Evolutionary conservation across 352 stramenopile genomes (phyloP).

Genomic region (Phytophthora pinifolia): DNA sequence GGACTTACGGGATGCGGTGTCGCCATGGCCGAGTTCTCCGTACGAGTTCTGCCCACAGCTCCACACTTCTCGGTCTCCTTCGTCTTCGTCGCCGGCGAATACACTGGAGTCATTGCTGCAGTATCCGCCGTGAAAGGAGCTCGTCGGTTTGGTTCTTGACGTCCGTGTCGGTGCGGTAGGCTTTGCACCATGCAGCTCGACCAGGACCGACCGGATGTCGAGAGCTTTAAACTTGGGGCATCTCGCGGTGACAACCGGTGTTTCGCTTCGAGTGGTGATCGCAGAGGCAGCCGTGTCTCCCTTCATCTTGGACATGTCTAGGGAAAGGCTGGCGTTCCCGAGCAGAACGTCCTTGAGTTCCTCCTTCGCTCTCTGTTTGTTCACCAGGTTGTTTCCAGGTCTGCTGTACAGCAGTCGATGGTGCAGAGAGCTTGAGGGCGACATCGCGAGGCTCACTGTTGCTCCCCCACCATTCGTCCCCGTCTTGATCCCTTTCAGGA

Average conservation of each 20-base stretch:
- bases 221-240: slow-evolving; percentile 58
- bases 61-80: slow-evolving; percentile 89
- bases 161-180: slow-evolving; percentile 6
- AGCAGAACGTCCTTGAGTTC: slow-evolving; percentile 39
- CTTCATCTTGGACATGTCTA: slow-evolving; percentile 40
- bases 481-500: slow-evolving; percentile 32
- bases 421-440: slow-evolving; percentile 13
- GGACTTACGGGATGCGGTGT: slow-evolving; percentile 82
- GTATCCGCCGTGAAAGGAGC: background rate
- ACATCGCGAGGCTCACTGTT: slow-evolving; percentile 20
- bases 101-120: slow-evolving; percentile 2
- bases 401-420: slow-evolving; percentile 22
- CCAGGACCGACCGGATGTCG: slow-evolving; percentile 37
- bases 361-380: slow-evolving; percentile 34
- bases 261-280: slow-evolving; percentile 23
- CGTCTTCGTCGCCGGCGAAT: slow-evolving; percentile 32
- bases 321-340: slow-evolving; percentile 24
- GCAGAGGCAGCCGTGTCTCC: slow-evolving; percentile 10
- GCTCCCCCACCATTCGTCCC: slow-evolving; percentile 6
- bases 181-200: slow-evolving; percentile 44
- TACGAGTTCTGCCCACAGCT: slow-evolving; percentile 95
- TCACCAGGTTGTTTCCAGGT: slow-evolving; percentile 26
- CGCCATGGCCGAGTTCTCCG: slow-evolving; percentile 91
- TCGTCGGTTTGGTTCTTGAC: slow-evolving; percentile 12
- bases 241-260: slow-evolving; percentile 21